Evolutionary conservation across 2,329 filamentous ascomycete species (phyloP).

Genomic region (Ilyonectria robusta): DNA sequence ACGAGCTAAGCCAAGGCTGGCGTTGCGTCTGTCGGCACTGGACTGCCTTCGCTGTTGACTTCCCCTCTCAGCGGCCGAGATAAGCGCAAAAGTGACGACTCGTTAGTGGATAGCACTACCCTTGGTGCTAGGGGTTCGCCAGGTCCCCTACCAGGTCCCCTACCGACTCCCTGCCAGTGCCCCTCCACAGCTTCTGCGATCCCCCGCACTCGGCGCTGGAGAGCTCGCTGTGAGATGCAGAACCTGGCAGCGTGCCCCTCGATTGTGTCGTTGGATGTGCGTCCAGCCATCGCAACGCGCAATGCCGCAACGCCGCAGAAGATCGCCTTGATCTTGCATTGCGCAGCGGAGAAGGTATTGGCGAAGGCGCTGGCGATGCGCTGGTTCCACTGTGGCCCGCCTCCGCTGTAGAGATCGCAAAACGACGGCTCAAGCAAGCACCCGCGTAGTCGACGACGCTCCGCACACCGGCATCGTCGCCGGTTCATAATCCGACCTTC

Average conservation of each 20-base stretch:
- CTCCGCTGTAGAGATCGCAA: not conserved
- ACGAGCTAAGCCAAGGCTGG: not conserved
- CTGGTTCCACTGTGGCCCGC: not conserved
- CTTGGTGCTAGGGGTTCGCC: not conserved
- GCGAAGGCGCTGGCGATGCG: not conserved
- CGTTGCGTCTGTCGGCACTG: not conserved
- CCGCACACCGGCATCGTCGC: not conserved
- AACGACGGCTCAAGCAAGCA: not conserved
- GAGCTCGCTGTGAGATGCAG: slow-evolving; percentile 3
- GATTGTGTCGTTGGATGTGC: not conserved
- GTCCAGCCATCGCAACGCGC: too few species aligned
- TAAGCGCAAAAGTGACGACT: not conserved
- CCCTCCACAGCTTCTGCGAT: too few species aligned
- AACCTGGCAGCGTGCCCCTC: not conserved
- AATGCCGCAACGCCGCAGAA: too few species aligned
- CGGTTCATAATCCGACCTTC: not conserved
- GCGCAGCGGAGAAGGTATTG: not conserved
- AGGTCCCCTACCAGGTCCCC: not conserved
- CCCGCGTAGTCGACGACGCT: too few species aligned
- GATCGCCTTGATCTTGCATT: too few species aligned
- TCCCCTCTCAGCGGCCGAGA: not conserved
- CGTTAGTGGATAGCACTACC: not conserved
- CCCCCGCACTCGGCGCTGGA: slow-evolving; percentile 1
- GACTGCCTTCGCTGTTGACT: not conserved
- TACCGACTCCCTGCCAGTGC: not conserved